Evolutionary conservation across 306 rosid species (phyloP).

Genomic region (Cicer pinnatifidum): DNA sequence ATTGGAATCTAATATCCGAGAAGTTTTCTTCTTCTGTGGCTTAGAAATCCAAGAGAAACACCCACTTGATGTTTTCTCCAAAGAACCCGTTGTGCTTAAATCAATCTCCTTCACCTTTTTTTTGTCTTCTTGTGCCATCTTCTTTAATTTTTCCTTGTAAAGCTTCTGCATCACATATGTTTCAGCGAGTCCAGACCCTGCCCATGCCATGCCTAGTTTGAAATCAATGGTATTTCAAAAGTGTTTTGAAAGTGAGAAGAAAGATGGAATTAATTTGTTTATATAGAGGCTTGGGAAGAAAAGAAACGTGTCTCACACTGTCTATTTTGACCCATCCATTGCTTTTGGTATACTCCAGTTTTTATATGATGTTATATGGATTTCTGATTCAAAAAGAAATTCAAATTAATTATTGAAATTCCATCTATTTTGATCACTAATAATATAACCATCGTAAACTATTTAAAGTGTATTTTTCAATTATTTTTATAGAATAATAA

Average conservation of each 20-base stretch:
- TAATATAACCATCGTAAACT: too few relatives aligned
- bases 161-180: constrained; percentile 50
- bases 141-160: constrained; percentile 55
- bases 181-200: constrained; percentile 51
- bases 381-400: too few relatives aligned
- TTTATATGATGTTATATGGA: too few relatives aligned
- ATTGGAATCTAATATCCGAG: constrained; percentile 10
- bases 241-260: background rate
- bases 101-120: constrained; percentile 10
- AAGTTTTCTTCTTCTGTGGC: constrained; percentile 6
- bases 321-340: too few relatives aligned
- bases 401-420: too few relatives aligned
- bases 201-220: background rate
- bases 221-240: background rate
- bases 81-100: background rate
- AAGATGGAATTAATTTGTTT: background rate
- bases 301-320: background rate
- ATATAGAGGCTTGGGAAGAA: constrained; percentile 38
- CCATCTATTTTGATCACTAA: too few relatives aligned
- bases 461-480: too few relatives aligned
- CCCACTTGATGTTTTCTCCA: constrained; percentile 38
- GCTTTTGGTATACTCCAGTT: too few relatives aligned
- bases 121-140: constrained; percentile 21
- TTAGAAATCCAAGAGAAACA: constrained; percentile 55
- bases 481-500: too few relatives aligned